Base-by-base conservation (phyloP, 1,139 yeast species). In the Lipomyces yarrowii region DNA sequence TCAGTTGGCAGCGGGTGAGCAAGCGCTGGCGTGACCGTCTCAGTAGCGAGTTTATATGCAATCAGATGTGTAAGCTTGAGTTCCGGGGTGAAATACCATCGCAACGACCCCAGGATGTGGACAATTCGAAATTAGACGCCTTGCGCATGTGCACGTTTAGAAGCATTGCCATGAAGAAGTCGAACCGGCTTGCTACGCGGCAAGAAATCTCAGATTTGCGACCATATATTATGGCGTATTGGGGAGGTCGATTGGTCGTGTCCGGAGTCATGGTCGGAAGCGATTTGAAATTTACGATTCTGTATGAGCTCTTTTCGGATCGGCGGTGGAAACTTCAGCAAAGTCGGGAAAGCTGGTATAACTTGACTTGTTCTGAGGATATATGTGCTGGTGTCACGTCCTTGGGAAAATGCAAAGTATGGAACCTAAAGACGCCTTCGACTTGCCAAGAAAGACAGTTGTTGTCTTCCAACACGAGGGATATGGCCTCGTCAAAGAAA, bases 301-400 rank as follows among this genome's bases (percentile, higher is more conserved):
- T 67, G 1, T 67, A 67, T 59, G 69, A 67, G 46, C 51, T 67
- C 8, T 67, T 42, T 32, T 67, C 69, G 4, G 65, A 67, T 32
- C 55, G 63, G 6, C 64, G 69, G 3, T 67, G 68, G 68, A 63
- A 66, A 33, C 57, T 67, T 11, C 68, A 64, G 57, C 69, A 67
- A 39, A 65, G 65, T 57, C 48, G 69, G 18, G 69, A 67, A 21
- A 67, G 69, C 60, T 67, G 69, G 69, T 67, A 67, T 42, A 65
- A 67, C 35, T 60, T 67, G 4, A 67, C 69, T 10, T 60, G 63
- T 18, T 67, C 69, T 21, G 69, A 67, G 56, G 65, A 67, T n/a
- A 48, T 67, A 15, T 67, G 69, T 42, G 69, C 62, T 13, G 69
- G 69, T 18, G 68, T 67, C 15, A 67, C 69, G 15, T 61, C 69